A percentile compares a stretch with the other conserved stretches of the same genome.
These are phyloP conservation scores for Cryptococcus sp. DNA, from an alignment of 1,284 basidiomycete genomes.

Conservation along the genomic window DNA sequence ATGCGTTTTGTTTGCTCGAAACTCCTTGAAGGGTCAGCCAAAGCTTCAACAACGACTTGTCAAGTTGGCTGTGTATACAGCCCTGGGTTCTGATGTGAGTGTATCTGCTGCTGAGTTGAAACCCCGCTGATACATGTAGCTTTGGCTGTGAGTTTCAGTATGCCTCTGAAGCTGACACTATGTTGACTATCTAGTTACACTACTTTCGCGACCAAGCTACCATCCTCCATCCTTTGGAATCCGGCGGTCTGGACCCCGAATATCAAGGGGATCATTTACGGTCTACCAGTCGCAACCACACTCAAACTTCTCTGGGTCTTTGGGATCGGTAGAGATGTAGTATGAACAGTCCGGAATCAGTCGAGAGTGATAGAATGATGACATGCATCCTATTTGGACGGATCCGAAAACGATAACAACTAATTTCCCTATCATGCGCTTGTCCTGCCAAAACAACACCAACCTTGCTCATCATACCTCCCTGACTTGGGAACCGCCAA, in stretches of 20 bases:
- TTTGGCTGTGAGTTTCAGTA: neutral
- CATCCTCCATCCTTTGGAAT: neutral
- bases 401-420: no score
- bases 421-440: no score
- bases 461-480: neutral
- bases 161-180: no score
- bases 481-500: neutral
- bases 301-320: slow-evolving; percentile 9
- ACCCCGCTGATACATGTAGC: neutral
- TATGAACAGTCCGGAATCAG: no score
- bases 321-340: slow-evolving; percentile 5
- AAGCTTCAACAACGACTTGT: slow-evolving; percentile 5
- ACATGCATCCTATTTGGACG: no score
- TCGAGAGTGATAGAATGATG: no score
- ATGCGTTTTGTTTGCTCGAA: slow-evolving; percentile 4
- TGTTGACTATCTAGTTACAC: no score
- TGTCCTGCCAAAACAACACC: no score
- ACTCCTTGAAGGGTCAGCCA: slow-evolving; percentile 6
- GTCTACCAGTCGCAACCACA: slow-evolving; percentile 3
- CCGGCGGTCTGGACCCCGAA: slow-evolving; percentile 1
- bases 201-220: neutral
- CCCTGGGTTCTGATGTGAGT: slow-evolving; percentile 7
- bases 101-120: neutral
- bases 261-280: slow-evolving; percentile 5
- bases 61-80: slow-evolving; percentile 5